Conservation (phyloP, 73 alveolate genomes). For the Paramecium biaurelia region DNA sequence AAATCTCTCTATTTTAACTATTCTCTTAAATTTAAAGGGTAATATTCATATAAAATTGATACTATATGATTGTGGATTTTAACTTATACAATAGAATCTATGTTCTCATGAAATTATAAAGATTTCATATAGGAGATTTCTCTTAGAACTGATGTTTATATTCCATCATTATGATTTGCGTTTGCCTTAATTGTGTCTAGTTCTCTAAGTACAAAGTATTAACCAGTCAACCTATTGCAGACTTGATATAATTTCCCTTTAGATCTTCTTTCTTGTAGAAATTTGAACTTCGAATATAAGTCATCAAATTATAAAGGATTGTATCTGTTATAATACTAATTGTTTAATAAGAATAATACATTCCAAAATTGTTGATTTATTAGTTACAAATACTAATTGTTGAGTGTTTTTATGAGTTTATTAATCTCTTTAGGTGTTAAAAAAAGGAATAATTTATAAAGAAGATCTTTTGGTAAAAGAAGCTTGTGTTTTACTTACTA, state of each 20-base stretch:
- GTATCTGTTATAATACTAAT: not conserved
- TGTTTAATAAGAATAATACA: not conserved
- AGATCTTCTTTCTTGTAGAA: slow-evolving; percentile 72
- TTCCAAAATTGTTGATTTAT: slow-evolving; percentile 9
- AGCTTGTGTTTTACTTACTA: not conserved
- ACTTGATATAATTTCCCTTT: slow-evolving; percentile 78
- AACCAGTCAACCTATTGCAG: slow-evolving; percentile 60
- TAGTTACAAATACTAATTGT: not conserved
- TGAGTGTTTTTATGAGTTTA: not conserved
- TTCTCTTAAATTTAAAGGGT: slow-evolving; percentile 52
- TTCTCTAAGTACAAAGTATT: slow-evolving; percentile 67
- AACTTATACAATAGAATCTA: not conserved
- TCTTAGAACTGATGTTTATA: slow-evolving; percentile 90
- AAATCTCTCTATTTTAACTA: not conserved
- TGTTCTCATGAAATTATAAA: slow-evolving; percentile 53
- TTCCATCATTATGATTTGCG: slow-evolving; percentile 93
- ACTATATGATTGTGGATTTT: not conserved
- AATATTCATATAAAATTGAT: not conserved
- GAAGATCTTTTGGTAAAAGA: not conserved
- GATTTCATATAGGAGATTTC: slow-evolving; percentile 76
- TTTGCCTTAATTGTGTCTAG: slow-evolving; percentile 78
- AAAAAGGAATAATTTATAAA: not conserved
- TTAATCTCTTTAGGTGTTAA: not conserved
- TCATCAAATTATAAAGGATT: not conserved
- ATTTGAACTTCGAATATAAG: not conserved